These are phyloP conservation scores for Xanthoparmelia taractica DNA, from an alignment of 495 filamentous ascomycete species.

Conservation along the genomic window DNA sequence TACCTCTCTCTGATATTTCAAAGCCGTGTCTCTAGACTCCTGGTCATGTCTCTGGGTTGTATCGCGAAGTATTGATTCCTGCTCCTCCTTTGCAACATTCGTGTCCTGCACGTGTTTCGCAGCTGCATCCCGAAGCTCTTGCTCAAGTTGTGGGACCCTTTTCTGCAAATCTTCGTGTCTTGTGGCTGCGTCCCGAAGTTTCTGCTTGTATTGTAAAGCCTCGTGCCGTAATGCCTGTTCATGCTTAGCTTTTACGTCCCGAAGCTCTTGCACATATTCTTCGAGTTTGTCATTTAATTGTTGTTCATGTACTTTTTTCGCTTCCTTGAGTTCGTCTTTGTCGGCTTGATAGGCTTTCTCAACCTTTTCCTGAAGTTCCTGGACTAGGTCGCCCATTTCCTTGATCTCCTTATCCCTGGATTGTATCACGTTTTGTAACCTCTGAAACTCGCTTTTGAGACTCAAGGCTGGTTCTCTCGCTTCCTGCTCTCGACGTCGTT, in stretches of 20 bases:
- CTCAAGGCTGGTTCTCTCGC: constrained; percentile 10
- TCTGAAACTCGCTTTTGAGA: constrained; percentile 11
- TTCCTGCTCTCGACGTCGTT: constrained; percentile 6
- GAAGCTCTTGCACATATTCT: constrained; percentile 10
- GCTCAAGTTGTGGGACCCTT: constrained; percentile 5
- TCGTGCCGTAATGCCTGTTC: neutral
- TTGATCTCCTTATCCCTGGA: constrained; percentile 15
- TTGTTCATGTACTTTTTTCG: neutral
- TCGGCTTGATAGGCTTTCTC: constrained; percentile 5
- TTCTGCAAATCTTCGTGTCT: constrained; percentile 10
- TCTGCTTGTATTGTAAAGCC: constrained; percentile 9
- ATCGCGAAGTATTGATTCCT: neutral
- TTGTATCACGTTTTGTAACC: constrained; percentile 11
- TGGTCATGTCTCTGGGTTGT: constrained; percentile 3
- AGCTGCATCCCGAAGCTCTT: constrained; percentile 4
- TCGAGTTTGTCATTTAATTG: neutral
- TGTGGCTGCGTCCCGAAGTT: neutral
- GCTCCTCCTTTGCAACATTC: constrained; percentile 2
- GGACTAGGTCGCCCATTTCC: constrained; percentile 12
- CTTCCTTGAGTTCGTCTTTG: constrained; percentile 7
- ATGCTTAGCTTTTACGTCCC: neutral
- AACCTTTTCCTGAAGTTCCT: constrained; percentile 11
- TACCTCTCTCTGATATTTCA: constrained; percentile 13
- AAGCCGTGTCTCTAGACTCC: constrained; percentile 8
- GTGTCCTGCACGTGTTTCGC: constrained; percentile 9